Evolutionary conservation across 176 grass and related monocot genomes (phyloP).

Genomic region (Tuctoria greenei): DNA sequence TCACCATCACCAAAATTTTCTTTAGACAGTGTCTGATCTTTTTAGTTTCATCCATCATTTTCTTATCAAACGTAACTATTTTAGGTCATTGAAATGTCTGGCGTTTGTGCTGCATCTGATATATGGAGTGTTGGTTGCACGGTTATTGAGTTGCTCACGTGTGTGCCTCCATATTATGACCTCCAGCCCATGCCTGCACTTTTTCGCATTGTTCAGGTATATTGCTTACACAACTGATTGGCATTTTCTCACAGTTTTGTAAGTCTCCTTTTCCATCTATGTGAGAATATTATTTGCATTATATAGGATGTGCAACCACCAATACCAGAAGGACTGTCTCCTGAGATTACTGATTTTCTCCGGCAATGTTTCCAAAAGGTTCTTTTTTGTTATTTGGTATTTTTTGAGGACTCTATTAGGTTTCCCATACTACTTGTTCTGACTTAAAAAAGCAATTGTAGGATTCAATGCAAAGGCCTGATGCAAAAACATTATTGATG

Average conservation of each 20-base stretch:
- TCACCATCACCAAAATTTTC: background rate
- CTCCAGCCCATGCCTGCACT: slow-evolving; percentile 99
- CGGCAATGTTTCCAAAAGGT: slow-evolving; percentile 97
- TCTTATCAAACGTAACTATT: slow-evolving; percentile 7
- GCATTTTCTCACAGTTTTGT: background rate
- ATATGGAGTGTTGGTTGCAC: slow-evolving; percentile 99
- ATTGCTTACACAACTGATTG: slow-evolving; percentile 26
- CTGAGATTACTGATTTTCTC: slow-evolving; percentile 97
- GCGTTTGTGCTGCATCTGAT: slow-evolving; percentile 96
- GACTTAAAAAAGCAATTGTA: slow-evolving; percentile 45
- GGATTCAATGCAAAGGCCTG: slow-evolving; percentile 97
- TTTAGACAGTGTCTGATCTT: background rate
- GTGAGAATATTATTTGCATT: slow-evolving; percentile 16
- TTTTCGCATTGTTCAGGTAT: slow-evolving; percentile 97
- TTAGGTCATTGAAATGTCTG: slow-evolving; percentile 99
- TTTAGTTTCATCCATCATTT: slow-evolving; percentile 12
- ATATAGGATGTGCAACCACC: slow-evolving; percentile 93
- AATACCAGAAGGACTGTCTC: slow-evolving; percentile 91
- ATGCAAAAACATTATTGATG: slow-evolving; percentile 94
- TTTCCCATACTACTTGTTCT: slow-evolving; percentile 35
- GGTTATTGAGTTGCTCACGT: slow-evolving; percentile 95
- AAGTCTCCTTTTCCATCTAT: background rate
- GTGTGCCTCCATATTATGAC: slow-evolving; percentile 95
- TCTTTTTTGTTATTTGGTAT: slow-evolving; percentile 5
- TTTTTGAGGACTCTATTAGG: slow-evolving; percentile 9